phyloP scores from a whole-genome alignment of 345 rosid genomes.

The Eucalyptus polyanthemos region DNA sequence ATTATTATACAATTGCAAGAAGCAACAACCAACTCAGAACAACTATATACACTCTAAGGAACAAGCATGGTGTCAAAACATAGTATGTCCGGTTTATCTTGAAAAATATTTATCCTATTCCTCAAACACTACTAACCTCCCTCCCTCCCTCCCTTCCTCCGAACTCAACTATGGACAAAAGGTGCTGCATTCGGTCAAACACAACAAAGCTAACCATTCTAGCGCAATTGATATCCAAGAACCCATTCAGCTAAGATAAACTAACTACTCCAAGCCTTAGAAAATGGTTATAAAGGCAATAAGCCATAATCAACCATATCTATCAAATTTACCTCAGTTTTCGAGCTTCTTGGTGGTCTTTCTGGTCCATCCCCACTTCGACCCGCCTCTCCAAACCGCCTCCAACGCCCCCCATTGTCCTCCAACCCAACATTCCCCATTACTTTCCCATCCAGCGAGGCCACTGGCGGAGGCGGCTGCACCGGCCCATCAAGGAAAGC shows the following conservation, averaged over 20 bases:
- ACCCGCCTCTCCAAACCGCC: constrained; percentile 65
- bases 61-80: too few relatives aligned
- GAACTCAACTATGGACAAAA: not conserved
- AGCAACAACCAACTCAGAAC: too few relatives aligned
- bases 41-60: too few relatives aligned
- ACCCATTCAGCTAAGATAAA: not conserved
- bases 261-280: too few relatives aligned
- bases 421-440: not conserved
- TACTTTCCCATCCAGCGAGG: constrained; percentile 13
- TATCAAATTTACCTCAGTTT: constrained; percentile 42
- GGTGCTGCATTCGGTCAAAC: not conserved
- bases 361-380: constrained; percentile 42
- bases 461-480: constrained; percentile 1
- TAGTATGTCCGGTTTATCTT: too few relatives aligned
- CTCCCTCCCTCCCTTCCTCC: too few relatives aligned
- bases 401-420: constrained; percentile 23
- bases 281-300: too few relatives aligned
- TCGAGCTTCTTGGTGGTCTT: constrained; percentile 62
- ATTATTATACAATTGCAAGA: too few relatives aligned
- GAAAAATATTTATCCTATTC: too few relatives aligned
- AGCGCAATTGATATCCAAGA: not conserved
- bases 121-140: too few relatives aligned
- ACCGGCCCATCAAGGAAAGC: constrained; percentile 21
- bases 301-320: not conserved
- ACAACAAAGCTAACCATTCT: not conserved